Percentiles rank a stretch among this genome's conserved stretches.
Evolutionary conservation across 1,139 yeast genomes (phyloP).

Genomic region (Blastobotrys malaysiensis): DNA sequence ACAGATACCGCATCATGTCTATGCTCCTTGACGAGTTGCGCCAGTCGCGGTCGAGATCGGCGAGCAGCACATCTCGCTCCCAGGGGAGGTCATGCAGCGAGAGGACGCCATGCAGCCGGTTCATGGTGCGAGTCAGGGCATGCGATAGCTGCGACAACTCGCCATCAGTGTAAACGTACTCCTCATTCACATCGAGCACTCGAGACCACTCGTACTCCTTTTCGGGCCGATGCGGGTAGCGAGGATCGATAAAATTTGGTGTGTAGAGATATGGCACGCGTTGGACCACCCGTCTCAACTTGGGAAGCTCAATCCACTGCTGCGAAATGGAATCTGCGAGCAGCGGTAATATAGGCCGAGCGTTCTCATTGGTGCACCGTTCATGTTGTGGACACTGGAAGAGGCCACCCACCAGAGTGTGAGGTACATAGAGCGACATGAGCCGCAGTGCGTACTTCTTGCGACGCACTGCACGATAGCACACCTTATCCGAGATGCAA

Average conservation of each 20-base stretch:
- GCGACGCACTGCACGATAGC: slow-evolving; percentile 60
- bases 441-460: slow-evolving; percentile 51
- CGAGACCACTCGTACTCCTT: slow-evolving; percentile 44
- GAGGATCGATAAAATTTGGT: slow-evolving; percentile 40
- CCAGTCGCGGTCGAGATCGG: slow-evolving; percentile 12
- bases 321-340: slow-evolving; percentile 49
- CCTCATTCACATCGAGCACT: slow-evolving; percentile 47
- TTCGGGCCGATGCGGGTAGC: slow-evolving; percentile 37
- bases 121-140: slow-evolving; percentile 24
- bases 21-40: neutral
- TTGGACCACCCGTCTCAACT: slow-evolving; percentile 34
- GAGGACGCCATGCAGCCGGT: slow-evolving; percentile 13
- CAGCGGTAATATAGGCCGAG: slow-evolving; percentile 52
- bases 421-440: slow-evolving; percentile 50
- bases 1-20: slow-evolving; percentile 1
- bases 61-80: slow-evolving; percentile 19
- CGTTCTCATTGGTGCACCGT: slow-evolving; percentile 28
- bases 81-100: slow-evolving; percentile 17
- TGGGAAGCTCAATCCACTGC: slow-evolving; percentile 27
- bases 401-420: slow-evolving; percentile 61
- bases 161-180: slow-evolving; percentile 39
- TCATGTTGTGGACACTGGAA: slow-evolving; percentile 47
- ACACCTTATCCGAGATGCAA: slow-evolving; percentile 41
- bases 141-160: slow-evolving; percentile 41
- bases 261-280: slow-evolving; percentile 58